Base-by-base conservation (phyloP, 2,329 filamentous ascomycete genomes). In the Colletotrichum limetticola region DNA sequence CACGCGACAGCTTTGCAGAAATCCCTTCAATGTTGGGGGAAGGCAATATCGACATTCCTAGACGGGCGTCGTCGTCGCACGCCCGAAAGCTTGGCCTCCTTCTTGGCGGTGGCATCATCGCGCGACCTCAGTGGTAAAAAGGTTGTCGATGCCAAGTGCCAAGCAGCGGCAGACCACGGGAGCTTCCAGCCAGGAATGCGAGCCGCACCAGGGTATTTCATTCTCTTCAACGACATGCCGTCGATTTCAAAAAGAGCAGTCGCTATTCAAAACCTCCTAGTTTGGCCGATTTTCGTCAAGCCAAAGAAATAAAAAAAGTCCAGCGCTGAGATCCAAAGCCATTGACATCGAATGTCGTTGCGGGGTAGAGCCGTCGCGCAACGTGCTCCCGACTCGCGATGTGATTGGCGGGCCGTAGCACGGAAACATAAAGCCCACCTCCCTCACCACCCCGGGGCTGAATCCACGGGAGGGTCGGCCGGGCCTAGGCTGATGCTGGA, bases 111-210 rank as follows among this genome's bases (percentile, higher is more conserved):
- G 55, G 56, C 55, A 71, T 61, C 60, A 53, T 52, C 42, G 26
- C 59, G 46, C 49, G 35, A 46, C 2, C 42, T 57, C 28, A 11
- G 52, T 16, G 55, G 32, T 53, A 55, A 19, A 16, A 57, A 57
- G 9, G 53, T 24, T 22, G 24, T 49, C 60, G 46, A 52, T 73
- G 71, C 71, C 66, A 73, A 73, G 71, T 62, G 71, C 71, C 71
- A 71, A 73, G 71, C 57, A 66, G 67, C 70, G 42, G 42, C 42
- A 49, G 42, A 49, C 42, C 42, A 49, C 42, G 61, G 71, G 60
- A 73, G 49, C 37, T 60, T 56, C 26, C 49, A 66, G 22, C 66
- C 53, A 56, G 61, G 66, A 22, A 19, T 19, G 24, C 57, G 56
- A 73, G 66, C 71, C 71, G 71, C 71, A 70, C 60, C 35, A 52